These are phyloP conservation scores for Lyophyllum decastes DNA, from an alignment of 768 basidiomycete genomes.

Conservation along the genomic window DNA sequence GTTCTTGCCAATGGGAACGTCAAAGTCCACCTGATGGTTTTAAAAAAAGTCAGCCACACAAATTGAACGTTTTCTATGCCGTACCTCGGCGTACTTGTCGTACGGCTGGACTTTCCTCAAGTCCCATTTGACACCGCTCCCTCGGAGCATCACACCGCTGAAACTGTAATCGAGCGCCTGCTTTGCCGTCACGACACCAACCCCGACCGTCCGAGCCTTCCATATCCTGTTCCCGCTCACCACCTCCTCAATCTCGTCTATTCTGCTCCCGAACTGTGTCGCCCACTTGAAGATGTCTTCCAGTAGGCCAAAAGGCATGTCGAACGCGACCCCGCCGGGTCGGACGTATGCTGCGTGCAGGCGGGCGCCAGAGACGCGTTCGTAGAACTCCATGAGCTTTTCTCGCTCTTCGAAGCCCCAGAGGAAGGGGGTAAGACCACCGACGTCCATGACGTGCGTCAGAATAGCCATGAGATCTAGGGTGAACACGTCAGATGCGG, in stretches of 20 bases:
- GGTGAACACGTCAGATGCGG: background rate
- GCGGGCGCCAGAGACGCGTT: conserved; percentile 97
- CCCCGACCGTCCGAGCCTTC: conserved; percentile 91
- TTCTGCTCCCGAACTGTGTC: conserved; percentile 85
- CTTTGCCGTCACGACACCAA: conserved; percentile 90
- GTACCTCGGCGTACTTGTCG: conserved; percentile 92
- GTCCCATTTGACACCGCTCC: conserved; percentile 95
- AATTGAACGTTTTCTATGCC: background rate
- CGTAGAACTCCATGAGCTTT: conserved; percentile 99
- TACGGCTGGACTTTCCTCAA: conserved; percentile 90
- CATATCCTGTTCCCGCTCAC: conserved; percentile 98
- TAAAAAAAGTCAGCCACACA: background rate
- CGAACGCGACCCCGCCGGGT: conserved; percentile 97
- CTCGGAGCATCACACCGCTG: conserved; percentile 95
- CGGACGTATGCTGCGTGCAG: conserved; percentile 98
- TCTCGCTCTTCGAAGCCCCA: conserved; percentile 99
- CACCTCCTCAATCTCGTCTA: conserved; percentile 98
- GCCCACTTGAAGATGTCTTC: conserved; percentile 99
- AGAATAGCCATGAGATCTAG: conserved; percentile 95
- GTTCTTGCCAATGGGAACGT: conserved; percentile 93
- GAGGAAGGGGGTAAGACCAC: conserved; percentile 96
- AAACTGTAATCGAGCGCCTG: conserved; percentile 92
- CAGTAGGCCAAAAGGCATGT: conserved; percentile 96
- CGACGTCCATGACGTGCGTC: conserved; percentile 96
- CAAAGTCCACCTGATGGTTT: conserved; percentile 80